Percentiles rank a stretch among this genome's conserved stretches.
Conservation (phyloP, 2,329 filamentous ascomycete genomes). For the Penicillium sp. region DNA sequence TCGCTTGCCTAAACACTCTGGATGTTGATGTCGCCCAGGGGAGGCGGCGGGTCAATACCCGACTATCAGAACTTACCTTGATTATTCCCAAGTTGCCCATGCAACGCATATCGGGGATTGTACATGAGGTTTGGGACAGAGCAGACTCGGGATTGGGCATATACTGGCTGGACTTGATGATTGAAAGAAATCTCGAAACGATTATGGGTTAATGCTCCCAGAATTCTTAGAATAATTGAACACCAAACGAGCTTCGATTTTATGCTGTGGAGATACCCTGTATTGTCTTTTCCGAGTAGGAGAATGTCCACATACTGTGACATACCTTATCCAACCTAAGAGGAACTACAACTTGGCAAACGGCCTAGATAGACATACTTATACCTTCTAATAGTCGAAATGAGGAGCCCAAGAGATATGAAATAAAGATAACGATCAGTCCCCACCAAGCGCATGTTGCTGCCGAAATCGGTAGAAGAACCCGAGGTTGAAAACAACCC, state of each 20-base stretch:
- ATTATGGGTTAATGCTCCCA: constrained; percentile 29
- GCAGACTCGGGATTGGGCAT: constrained; percentile 26
- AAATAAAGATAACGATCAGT: neutral
- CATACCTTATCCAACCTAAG: neutral
- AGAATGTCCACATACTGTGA: too few relatives aligned
- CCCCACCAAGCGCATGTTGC: neutral
- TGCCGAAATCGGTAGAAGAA: neutral
- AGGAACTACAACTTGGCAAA: neutral
- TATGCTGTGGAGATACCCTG: neutral
- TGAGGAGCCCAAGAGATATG: neutral
- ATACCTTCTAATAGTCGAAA: neutral
- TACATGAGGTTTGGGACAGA: constrained; percentile 30
- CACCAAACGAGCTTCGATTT: neutral
- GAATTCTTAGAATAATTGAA: neutral
- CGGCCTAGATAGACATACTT: neutral
- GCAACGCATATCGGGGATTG: constrained; percentile 29
- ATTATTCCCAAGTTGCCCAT: constrained; percentile 32
- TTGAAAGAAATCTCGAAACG: constrained; percentile 33
- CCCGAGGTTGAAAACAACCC: neutral
- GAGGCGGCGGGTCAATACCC: constrained; percentile 30
- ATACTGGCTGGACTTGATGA: constrained; percentile 34
- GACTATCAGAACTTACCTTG: constrained; percentile 30
- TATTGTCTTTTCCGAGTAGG: neutral
- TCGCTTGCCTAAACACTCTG: constrained; percentile 28
- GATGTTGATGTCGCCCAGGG: constrained; percentile 34